phyloP scores from a whole-genome alignment of 208 protist genomes.

The Leishmania gerbilli region DNA sequence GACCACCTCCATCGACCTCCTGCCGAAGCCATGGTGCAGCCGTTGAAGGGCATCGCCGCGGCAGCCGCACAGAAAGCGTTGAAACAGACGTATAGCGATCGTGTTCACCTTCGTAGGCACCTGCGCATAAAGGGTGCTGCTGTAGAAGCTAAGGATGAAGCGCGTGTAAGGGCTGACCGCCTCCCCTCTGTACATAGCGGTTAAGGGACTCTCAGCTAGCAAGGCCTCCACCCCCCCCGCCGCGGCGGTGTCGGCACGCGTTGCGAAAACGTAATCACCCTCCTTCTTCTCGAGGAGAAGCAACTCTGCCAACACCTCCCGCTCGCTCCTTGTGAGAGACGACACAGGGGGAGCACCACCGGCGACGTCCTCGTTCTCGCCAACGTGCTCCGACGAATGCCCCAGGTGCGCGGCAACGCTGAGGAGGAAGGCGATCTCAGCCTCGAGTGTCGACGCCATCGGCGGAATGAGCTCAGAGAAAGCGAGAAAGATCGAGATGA shows the following conservation, averaged over 20 bases:
- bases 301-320: constrained; percentile 22
- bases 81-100: constrained; percentile 29
- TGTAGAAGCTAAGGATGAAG: constrained; percentile 33
- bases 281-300: constrained; percentile 23
- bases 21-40: constrained; percentile 18
- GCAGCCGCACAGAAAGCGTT: constrained; percentile 29
- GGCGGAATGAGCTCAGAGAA: no score
- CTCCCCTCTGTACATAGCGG: constrained; percentile 23
- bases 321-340: constrained; percentile 7
- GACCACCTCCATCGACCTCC: constrained; percentile 21
- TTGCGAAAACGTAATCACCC: background rate
- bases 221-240: constrained; percentile 3
- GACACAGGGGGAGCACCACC: background rate
- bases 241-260: background rate
- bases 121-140: constrained; percentile 23
- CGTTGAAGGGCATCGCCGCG: background rate
- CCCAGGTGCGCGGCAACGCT: constrained; percentile 17
- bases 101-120: constrained; percentile 16
- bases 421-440: constrained; percentile 24
- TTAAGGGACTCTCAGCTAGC: constrained; percentile 24
- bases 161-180: constrained; percentile 24
- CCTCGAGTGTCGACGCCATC: constrained; percentile 22
- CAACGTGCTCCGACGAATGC: background rate
- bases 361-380: background rate
- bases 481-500: background rate